phyloP scores from a whole-genome alignment of 1,284 basidiomycete species.

The Neonothopanus nambi region DNA sequence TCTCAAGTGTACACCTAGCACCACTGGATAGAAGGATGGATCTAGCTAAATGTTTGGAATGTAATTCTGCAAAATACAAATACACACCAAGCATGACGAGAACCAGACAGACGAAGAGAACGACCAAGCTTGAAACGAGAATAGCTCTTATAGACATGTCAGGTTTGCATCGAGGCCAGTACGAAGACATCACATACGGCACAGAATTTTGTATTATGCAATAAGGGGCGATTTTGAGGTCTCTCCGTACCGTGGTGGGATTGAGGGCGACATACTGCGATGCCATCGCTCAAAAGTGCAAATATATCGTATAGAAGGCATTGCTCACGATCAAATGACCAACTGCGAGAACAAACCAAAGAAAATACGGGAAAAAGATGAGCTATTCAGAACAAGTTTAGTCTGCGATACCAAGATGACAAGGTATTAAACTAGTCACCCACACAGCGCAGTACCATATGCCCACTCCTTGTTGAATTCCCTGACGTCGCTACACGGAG shows the following conservation, averaged over 20 bases:
- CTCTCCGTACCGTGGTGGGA: background rate
- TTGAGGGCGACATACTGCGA: background rate
- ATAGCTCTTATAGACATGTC: slow-evolving; percentile 1
- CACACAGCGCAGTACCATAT: background rate
- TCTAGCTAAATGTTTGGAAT: background rate
- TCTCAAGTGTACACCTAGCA: background rate
- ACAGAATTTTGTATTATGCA: background rate
- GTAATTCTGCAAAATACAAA: background rate
- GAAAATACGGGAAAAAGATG: background rate
- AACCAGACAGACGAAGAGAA: background rate
- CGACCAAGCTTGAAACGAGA: background rate
- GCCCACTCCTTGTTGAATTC: background rate
- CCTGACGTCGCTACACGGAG: background rate
- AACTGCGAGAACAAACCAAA: slow-evolving; percentile 4
- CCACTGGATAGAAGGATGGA: background rate
- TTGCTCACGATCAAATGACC: slow-evolving; percentile 3
- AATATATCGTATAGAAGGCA: background rate
- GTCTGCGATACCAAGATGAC: background rate
- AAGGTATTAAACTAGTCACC: background rate
- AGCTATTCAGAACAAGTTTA: background rate
- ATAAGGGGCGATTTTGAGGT: background rate
- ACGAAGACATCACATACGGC: background rate
- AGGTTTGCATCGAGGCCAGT: background rate
- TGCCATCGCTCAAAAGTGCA: background rate
- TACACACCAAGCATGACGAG: slow-evolving; percentile 2